A percentile compares a stretch with the other conserved stretches of the same genome.
phyloP scores from a whole-genome alignment of 768 basidiomycete genomes.

The Cystobasidium tubakii region DNA sequence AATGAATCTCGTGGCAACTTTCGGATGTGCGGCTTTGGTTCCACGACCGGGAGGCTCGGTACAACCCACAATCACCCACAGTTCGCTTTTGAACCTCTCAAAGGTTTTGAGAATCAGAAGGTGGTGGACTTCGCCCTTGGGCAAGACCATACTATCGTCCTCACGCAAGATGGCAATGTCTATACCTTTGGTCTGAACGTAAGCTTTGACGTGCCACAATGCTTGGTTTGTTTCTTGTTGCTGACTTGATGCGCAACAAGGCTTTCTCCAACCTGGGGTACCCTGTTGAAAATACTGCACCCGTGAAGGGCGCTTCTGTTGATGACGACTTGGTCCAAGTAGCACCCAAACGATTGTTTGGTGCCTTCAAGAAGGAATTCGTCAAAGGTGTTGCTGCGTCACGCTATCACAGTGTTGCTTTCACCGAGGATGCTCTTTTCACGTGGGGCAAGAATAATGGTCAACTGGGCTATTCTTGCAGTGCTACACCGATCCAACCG shows the following conservation, averaged over 20 bases:
- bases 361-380: conserved; percentile 67
- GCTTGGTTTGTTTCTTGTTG: conserved; percentile 46
- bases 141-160: conserved; percentile 86
- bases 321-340: conserved; percentile 70
- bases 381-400: conserved; percentile 79
- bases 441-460: conserved; percentile 88
- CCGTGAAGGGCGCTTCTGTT: conserved; percentile 49
- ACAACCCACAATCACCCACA: conserved; percentile 61
- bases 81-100: conserved; percentile 61
- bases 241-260: neutral
- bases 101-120: conserved; percentile 55
- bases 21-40: conserved; percentile 66
- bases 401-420: conserved; percentile 74
- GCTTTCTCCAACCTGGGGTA: conserved; percentile 41
- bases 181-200: conserved; percentile 64
- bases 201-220: conserved; percentile 62
- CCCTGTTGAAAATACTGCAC: conserved; percentile 5
- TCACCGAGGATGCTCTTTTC: conserved; percentile 55
- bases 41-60: conserved; percentile 27
- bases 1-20: conserved; percentile 67
- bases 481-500: conserved; percentile 44
- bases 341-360: conserved; percentile 66
- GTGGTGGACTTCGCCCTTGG: conserved; percentile 71
- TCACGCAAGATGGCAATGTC: conserved; percentile 74
- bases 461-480: conserved; percentile 63